Conservation (phyloP, 495 filamentous ascomycete genomes). For the Podospora bellae-mahoneyi region DNA sequence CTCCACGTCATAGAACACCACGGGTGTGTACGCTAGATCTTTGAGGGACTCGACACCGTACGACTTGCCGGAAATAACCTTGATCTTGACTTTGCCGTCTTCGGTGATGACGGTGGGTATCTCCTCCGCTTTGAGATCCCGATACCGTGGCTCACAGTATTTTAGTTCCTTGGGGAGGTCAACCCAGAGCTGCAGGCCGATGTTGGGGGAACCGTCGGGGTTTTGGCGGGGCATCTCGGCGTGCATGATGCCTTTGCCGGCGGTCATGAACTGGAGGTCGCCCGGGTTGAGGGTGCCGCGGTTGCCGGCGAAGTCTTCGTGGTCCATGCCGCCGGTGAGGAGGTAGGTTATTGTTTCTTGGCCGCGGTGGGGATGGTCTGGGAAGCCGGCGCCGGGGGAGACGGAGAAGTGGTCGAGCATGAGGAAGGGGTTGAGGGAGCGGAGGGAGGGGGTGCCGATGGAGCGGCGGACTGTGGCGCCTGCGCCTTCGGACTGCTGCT, state of each 20-base stretch:
- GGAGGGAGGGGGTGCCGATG: constrained; percentile 77
- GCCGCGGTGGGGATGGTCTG: constrained; percentile 43
- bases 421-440: constrained; percentile 89
- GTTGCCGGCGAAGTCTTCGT: constrained; percentile 94
- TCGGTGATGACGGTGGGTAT: constrained; percentile 70
- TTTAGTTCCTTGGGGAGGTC: constrained; percentile 82
- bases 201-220: constrained; percentile 68
- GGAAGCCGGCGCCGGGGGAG: constrained; percentile 66
- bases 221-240: constrained; percentile 92
- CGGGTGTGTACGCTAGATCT: constrained; percentile 90
- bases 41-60: constrained; percentile 82
- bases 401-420: constrained; percentile 96
- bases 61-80: constrained; percentile 82
- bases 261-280: constrained; percentile 97
- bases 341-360: constrained; percentile 90
- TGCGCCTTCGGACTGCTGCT: constrained; percentile 85
- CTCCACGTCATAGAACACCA: constrained; percentile 88
- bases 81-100: constrained; percentile 69
- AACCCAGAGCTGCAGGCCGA: constrained; percentile 94
- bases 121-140: constrained; percentile 72
- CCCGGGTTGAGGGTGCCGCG: constrained; percentile 78
- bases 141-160: constrained; percentile 84
- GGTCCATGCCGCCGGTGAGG: constrained; percentile 77
- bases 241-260: constrained; percentile 88
- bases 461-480: constrained; percentile 85